These are phyloP conservation scores for Aureococcus anophagefferens DNA, from an alignment of 108 stramenopile genomes.

Conservation along the genomic window DNA sequence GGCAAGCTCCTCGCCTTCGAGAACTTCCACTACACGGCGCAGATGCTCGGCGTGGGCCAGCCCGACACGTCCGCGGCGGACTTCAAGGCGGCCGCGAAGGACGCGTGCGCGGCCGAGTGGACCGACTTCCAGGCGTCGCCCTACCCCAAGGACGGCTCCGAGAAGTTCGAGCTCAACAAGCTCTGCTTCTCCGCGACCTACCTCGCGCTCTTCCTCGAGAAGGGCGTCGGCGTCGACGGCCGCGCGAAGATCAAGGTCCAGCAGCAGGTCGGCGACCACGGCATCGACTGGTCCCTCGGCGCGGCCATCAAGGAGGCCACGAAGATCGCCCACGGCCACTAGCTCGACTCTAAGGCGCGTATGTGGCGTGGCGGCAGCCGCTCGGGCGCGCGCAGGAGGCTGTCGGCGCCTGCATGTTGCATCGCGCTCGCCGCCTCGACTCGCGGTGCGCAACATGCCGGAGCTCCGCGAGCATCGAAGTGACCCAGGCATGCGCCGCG, in stretches of 20 bases:
- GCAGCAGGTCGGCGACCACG: not conserved
- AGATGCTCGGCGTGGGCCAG: not conserved
- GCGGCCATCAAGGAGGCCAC: not conserved
- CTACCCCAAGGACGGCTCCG: not conserved
- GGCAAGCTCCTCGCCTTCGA: constrained; percentile 4
- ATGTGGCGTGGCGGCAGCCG: too few relatives aligned
- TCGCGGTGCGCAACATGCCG: too few relatives aligned
- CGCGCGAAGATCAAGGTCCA: not conserved
- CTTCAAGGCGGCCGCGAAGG: not conserved
- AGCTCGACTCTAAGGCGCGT: too few relatives aligned
- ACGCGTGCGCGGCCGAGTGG: not conserved
- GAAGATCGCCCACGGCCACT: too few relatives aligned
- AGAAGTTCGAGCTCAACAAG: not conserved
- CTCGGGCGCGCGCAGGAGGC: too few relatives aligned
- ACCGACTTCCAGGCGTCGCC: not conserved
- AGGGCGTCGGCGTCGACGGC: not conserved
- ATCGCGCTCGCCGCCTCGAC: too few relatives aligned
- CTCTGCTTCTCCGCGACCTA: constrained; percentile 1
- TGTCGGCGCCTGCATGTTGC: too few relatives aligned
- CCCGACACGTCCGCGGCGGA: not conserved
- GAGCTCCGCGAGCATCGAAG: too few relatives aligned
- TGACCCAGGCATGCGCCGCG: too few relatives aligned
- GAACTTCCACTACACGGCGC: constrained; percentile 14
- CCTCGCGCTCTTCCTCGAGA: not conserved
- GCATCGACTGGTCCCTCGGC: constrained; percentile 2